Evolutionary conservation across 345 rosid genomes (phyloP), one percentile per base, ranked within the genome.

Genomic region (Moringa oleifera): DNA sequence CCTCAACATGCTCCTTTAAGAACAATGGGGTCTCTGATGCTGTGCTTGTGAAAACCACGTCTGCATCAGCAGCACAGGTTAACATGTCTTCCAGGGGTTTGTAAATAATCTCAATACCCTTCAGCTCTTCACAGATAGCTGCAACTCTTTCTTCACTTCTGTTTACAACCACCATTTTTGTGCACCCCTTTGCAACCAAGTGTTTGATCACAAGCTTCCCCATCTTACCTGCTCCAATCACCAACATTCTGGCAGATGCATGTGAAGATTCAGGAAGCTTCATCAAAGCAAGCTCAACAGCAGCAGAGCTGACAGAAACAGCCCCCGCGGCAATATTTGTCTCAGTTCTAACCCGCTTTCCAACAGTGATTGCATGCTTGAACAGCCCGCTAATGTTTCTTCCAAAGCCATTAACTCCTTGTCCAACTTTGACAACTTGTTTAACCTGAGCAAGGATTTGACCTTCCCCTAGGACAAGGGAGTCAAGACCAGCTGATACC

Each of bases 401-500:
- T 51, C 89, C 91, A 31, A 88, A 88, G 23, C 91, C 90, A 74
- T 77, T 80, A 11, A 88, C 87, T 64, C 84, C 89, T 78, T 88
- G 91, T 28, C 95, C 87, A 56, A 83, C 87, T 75, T 83, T 85
- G 23, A 85, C 95, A 0, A 83, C 90, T 66, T 85, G 88, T 66
- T 81, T 88, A 59, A 88, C 95, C 78, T 85, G 95, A 22, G 95
- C 83, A 73, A 85, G 87, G 57, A 87, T 87, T 78, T 87, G 95
- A 53, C 91, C 88, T 80, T 87, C 95, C 45, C 95, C 90, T 18
- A 87, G 77, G 61, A 87, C 87, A 56, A 87, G 95, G 17, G 90
- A 87, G 76, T 83, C 97, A 0, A 94, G 89, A 64, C 99, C 99
- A 0, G 97, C 90, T 28, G 99, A 88, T 18, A 94, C 99, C 75